Conservation (phyloP, 192 early-diverging fungal species). For the Chytriomyces sp. region DNA sequence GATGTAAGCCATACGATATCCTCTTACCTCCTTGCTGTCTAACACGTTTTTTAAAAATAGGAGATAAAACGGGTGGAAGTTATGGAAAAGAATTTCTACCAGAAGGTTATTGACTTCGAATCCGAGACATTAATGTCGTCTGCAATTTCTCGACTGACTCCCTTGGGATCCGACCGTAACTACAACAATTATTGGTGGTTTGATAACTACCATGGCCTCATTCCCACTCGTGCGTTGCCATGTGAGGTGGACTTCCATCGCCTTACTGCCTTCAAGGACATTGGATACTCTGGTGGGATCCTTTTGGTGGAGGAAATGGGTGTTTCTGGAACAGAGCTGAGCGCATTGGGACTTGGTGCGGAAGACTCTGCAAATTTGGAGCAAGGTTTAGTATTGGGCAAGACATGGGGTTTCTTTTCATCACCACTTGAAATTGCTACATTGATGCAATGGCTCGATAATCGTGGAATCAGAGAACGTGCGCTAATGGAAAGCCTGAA, state of each 20-base stretch:
- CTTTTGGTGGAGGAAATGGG: slow-evolving; percentile 58
- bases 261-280: background rate
- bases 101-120: slow-evolving; percentile 70
- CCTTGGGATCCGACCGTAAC: slow-evolving; percentile 83
- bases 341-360: slow-evolving; percentile 36
- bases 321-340: slow-evolving; percentile 22
- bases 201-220: slow-evolving; percentile 72
- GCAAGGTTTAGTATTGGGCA: slow-evolving; percentile 38
- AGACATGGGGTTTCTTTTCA: slow-evolving; percentile 54
- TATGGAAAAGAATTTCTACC: slow-evolving; percentile 51
- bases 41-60: slow-evolving; percentile 9
- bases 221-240: slow-evolving; percentile 37
- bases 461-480: slow-evolving; percentile 74
- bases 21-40: background rate
- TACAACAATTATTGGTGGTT: slow-evolving; percentile 90
- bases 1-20: background rate
- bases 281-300: slow-evolving; percentile 35
- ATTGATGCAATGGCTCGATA: slow-evolving; percentile 75
- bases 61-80: slow-evolving; percentile 57
- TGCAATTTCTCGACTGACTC: slow-evolving; percentile 67
- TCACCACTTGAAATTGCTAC: slow-evolving; percentile 61
- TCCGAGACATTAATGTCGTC: slow-evolving; percentile 61
- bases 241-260: slow-evolving; percentile 23
- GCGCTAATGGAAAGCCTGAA: slow-evolving; percentile 62
- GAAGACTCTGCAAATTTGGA: slow-evolving; percentile 35